phyloP scores from a whole-genome alignment of 164 flowering plant species.

The Taxillus chinensis region DNA sequence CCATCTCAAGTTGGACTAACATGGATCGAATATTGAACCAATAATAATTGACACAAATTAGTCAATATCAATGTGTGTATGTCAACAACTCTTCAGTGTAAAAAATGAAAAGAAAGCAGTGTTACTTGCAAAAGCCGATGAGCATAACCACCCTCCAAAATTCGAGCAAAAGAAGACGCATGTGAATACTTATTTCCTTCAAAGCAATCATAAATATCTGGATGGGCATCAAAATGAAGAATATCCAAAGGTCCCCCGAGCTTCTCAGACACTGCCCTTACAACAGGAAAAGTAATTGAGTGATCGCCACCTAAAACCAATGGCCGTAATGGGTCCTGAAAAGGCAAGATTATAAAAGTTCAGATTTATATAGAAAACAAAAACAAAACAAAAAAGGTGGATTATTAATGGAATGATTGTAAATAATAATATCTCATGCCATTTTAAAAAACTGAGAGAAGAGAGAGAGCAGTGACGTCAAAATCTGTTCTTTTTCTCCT shows the following conservation, averaged over 20 bases:
- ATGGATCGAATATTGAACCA: too few species aligned
- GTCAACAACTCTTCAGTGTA: background rate
- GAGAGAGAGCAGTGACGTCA: too few species aligned
- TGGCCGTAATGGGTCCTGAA: slow-evolving; percentile 81
- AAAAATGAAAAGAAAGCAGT: background rate
- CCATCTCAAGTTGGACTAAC: too few species aligned
- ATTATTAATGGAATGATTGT: background rate
- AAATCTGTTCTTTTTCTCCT: too few species aligned
- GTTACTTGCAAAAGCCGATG: slow-evolving; percentile 80
- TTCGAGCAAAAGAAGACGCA: slow-evolving; percentile 97
- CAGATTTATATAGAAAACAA: background rate
- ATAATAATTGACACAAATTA: background rate
- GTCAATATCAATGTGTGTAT: background rate
- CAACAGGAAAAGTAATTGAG: slow-evolving; percentile 89
- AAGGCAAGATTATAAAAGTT: slow-evolving; percentile 6
- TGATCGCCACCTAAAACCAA: slow-evolving; percentile 96
- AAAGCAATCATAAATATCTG: slow-evolving; percentile 83
- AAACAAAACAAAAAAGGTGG: background rate
- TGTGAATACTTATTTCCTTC: slow-evolving; percentile 97
- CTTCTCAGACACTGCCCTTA: slow-evolving; percentile 91
- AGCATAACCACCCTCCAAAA: slow-evolving; percentile 99
- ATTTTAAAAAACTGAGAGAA: too few species aligned
- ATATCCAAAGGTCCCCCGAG: slow-evolving; percentile 97
- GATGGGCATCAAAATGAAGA: slow-evolving; percentile 99
- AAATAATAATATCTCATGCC: background rate